A percentile compares a stretch with the other conserved stretches of the same genome.
Evolutionary conservation across 371 early-diverging fungal species (phyloP).

Genomic region (Mucor lusitanicus): DNA sequence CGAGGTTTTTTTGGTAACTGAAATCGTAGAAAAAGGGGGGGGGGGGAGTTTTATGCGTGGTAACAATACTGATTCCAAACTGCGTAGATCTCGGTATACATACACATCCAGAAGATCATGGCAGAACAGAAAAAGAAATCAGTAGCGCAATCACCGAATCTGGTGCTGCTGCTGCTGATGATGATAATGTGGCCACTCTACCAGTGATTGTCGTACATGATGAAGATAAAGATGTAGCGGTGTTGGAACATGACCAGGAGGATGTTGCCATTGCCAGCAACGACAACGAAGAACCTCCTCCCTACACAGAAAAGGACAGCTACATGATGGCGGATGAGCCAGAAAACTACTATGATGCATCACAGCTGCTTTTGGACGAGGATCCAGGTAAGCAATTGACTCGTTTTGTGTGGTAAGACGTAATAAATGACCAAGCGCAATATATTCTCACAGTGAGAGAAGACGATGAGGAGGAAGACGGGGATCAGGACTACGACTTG

Average conservation of each 20-base stretch:
- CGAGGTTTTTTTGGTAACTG: neutral
- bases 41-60: neutral
- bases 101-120: neutral
- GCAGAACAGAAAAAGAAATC: neutral
- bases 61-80: neutral
- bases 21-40: neutral
- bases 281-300: neutral
- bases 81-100: neutral
- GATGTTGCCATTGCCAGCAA: neutral
- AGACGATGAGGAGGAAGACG: neutral
- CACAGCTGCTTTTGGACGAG: neutral
- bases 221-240: neutral
- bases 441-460: neutral
- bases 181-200: neutral
- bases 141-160: neutral
- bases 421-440: neutral
- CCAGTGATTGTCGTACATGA: constrained; percentile 7
- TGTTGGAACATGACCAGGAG: neutral
- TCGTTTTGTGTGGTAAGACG: neutral
- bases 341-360: neutral
- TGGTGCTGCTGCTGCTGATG: neutral
- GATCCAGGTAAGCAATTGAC: neutral
- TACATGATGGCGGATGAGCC: neutral
- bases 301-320: constrained; percentile 1
- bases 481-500: neutral